Evolutionary conservation across 306 rosid species (phyloP).

Genomic region (Vicia faba): DNA sequence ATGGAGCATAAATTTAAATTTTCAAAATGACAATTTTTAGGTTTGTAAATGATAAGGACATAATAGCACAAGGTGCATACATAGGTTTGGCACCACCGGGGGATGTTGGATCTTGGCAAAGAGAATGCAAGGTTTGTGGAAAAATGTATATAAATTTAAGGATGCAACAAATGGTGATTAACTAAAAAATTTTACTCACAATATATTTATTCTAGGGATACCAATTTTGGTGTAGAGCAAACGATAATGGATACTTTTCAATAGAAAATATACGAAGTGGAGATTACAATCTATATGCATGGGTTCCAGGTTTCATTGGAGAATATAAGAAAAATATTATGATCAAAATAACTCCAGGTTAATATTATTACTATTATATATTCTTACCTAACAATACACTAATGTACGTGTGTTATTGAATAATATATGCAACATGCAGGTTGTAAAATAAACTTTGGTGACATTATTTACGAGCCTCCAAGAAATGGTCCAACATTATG

Average conservation of each 20-base stretch:
- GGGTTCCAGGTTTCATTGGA: slow-evolving; percentile 78
- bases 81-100: slow-evolving; percentile 83
- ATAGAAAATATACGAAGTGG: slow-evolving; percentile 57
- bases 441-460: slow-evolving; percentile 52
- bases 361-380: no score
- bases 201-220: slow-evolving; percentile 56
- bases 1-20: no score
- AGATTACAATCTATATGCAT: slow-evolving; percentile 66
- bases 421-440: slow-evolving; percentile 49
- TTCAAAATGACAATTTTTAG: slow-evolving; percentile 41
- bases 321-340: slow-evolving; percentile 50
- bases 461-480: slow-evolving; percentile 61
- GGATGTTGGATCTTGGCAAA: slow-evolving; percentile 84
- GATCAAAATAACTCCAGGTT: slow-evolving; percentile 65
- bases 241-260: slow-evolving; percentile 59
- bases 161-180: not conserved
- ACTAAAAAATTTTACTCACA: not conserved
- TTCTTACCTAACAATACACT: no score
- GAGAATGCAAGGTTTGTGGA: slow-evolving; percentile 63
- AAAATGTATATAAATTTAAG: not conserved
- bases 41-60: slow-evolving; percentile 42
- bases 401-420: not conserved
- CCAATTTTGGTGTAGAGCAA: slow-evolving; percentile 76
- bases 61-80: slow-evolving; percentile 53
- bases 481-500: slow-evolving; percentile 82